These are phyloP conservation scores for Hydrangea macrophylla DNA, from an alignment of 148 eudicot species.

Conservation along the genomic window DNA sequence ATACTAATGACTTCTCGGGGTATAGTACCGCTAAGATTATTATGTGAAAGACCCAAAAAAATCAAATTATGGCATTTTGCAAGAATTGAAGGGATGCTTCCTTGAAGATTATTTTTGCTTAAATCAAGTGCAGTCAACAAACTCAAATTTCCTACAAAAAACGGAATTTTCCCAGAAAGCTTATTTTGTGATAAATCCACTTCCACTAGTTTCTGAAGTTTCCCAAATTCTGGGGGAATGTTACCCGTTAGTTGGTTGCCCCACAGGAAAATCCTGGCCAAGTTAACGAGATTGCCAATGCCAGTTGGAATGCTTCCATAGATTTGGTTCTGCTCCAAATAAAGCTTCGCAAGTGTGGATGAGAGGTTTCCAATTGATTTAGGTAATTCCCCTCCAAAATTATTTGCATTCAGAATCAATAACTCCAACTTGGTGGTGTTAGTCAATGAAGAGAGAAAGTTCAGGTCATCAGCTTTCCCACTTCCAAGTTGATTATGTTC, in stretches of 20 bases:
- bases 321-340: slow-evolving; percentile 1
- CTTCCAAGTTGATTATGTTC: slow-evolving; percentile 13
- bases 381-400: slow-evolving; percentile 21
- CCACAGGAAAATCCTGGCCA: background rate
- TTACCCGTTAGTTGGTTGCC: slow-evolving; percentile 7
- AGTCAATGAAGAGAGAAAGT: slow-evolving; percentile 25
- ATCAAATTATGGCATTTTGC: slow-evolving; percentile 26
- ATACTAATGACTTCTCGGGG: slow-evolving; percentile 23
- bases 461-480: slow-evolving; percentile 19
- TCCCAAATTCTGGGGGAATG: slow-evolving; percentile 23
- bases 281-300: slow-evolving; percentile 10
- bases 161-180: slow-evolving; percentile 24
- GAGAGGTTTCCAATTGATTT: slow-evolving; percentile 21
- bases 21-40: slow-evolving; percentile 26
- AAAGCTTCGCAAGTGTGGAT: background rate
- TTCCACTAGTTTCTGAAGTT: background rate
- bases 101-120: slow-evolving; percentile 17
- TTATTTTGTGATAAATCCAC: background rate
- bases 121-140: slow-evolving; percentile 2
- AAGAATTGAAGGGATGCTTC: slow-evolving; percentile 29
- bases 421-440: slow-evolving; percentile 20
- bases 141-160: slow-evolving; percentile 35
- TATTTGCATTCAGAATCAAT: slow-evolving; percentile 10
- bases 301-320: slow-evolving; percentile 27
- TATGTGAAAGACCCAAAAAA: slow-evolving; percentile 10